Evolutionary conservation across 805 yeast genomes (phyloP).

Genomic region (Metschnikowia noctiluminum): DNA sequence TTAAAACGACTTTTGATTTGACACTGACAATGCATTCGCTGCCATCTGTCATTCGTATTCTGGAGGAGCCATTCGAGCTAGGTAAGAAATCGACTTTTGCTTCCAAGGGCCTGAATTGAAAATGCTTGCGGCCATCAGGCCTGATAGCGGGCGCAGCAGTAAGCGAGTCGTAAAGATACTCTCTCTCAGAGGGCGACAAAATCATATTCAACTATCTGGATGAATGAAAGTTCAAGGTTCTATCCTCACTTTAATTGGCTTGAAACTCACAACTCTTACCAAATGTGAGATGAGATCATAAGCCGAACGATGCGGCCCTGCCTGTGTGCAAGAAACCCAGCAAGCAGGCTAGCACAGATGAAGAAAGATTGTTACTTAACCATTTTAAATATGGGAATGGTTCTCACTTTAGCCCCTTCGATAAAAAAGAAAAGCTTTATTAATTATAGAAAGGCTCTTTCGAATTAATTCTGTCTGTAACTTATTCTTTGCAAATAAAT

Average conservation of each 20-base stretch:
- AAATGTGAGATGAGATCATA: background rate
- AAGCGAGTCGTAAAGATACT: constrained; percentile 74
- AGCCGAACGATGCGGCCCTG: too few relatives aligned
- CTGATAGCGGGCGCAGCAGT: constrained; percentile 58
- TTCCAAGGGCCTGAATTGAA: constrained; percentile 84
- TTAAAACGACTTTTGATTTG: constrained; percentile 71
- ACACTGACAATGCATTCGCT: constrained; percentile 90
- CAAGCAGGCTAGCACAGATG: too few relatives aligned
- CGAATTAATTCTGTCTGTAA: too few relatives aligned
- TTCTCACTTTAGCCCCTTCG: too few relatives aligned
- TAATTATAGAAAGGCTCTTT: too few relatives aligned
- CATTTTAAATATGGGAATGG: too few relatives aligned
- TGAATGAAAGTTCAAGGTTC: background rate
- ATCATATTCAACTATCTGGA: constrained; percentile 40
- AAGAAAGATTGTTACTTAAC: too few relatives aligned
- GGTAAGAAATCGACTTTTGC: constrained; percentile 80
- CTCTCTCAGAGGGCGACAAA: constrained; percentile 71
- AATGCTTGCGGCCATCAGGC: constrained; percentile 76
- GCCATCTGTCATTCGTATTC: constrained; percentile 84
- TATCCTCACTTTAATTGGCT: too few relatives aligned
- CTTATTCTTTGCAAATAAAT: too few relatives aligned
- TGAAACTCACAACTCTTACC: too few relatives aligned
- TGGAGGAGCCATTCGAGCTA: constrained; percentile 87
- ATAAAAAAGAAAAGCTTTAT: too few relatives aligned
- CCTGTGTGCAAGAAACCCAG: too few relatives aligned